These are phyloP conservation scores for Colletotrichum caudatum DNA, from an alignment of 2,329 filamentous ascomycete species.

Conservation along the genomic window DNA sequence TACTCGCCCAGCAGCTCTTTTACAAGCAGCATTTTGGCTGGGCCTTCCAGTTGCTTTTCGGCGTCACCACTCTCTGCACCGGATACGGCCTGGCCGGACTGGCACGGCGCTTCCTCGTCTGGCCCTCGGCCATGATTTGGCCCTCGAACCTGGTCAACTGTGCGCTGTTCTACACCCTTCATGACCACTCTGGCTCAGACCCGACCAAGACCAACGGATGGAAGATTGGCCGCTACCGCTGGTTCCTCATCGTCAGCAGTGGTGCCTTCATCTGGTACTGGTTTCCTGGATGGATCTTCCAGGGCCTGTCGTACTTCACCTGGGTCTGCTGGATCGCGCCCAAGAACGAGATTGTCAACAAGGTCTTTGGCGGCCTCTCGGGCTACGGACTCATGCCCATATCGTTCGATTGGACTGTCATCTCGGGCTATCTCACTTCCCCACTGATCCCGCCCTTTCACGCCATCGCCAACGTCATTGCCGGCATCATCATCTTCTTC, in stretches of 20 bases:
- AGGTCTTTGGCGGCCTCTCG: constrained; percentile 72
- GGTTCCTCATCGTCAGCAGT: constrained; percentile 66
- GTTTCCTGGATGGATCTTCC: constrained; percentile 73
- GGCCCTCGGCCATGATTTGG: constrained; percentile 75
- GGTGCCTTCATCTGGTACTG: constrained; percentile 70
- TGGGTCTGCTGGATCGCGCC: constrained; percentile 74
- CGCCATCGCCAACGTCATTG: constrained; percentile 69
- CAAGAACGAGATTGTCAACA: constrained; percentile 71
- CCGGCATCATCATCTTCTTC: constrained; percentile 65
- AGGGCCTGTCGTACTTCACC: constrained; percentile 71
- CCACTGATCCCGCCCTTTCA: constrained; percentile 71
- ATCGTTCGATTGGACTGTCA: constrained; percentile 75
- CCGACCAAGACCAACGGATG: constrained; percentile 67
- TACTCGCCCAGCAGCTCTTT: constrained; percentile 59
- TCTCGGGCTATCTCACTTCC: constrained; percentile 67
- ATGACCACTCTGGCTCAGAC: constrained; percentile 68
- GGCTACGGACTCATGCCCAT: constrained; percentile 73
- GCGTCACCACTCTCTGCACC: constrained; percentile 71
- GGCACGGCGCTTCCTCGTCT: constrained; percentile 69
- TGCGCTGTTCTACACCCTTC: constrained; percentile 73
- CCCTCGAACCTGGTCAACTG: constrained; percentile 71
- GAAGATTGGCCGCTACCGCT: constrained; percentile 68
- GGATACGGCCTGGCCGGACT: constrained; percentile 74
- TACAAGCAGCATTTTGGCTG: constrained; percentile 67
- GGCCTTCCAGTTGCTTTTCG: constrained; percentile 70